Percentiles rank a stretch among this genome's conserved stretches.
phyloP scores from a whole-genome alignment of 805 yeast genomes.

The Priceomyces castillae region DNA sequence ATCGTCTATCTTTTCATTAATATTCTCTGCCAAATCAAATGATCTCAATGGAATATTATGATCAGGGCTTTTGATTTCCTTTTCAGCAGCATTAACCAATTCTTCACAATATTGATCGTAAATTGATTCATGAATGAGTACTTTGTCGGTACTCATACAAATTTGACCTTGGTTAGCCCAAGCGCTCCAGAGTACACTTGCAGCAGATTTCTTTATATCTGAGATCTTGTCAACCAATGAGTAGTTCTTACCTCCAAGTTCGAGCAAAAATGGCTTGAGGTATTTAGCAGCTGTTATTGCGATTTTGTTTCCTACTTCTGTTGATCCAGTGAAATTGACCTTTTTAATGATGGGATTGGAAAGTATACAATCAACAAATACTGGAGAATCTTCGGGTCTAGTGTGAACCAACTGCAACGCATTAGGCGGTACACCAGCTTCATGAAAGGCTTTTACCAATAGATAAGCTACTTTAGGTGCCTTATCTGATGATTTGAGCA shows the following conservation, averaged over 20 bases:
- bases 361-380: conserved; percentile 24
- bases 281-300: conserved; percentile 35
- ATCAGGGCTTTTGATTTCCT: conserved; percentile 17
- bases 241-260: conserved; percentile 46
- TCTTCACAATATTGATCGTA: conserved; percentile 27
- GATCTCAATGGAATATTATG: conserved; percentile 30
- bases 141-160: conserved; percentile 45
- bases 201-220: conserved; percentile 30
- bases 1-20: conserved; percentile 28
- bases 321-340: conserved; percentile 47
- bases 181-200: conserved; percentile 26
- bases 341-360: conserved; percentile 27
- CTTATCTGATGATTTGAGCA: conserved; percentile 40
- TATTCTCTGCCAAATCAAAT: conserved; percentile 16
- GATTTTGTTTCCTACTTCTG: conserved; percentile 35
- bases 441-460: conserved; percentile 29
- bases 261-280: conserved; percentile 42
- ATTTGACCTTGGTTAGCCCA: conserved; percentile 48
- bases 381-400: conserved; percentile 21
- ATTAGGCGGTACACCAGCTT: conserved; percentile 38
- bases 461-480: conserved; percentile 33
- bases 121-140: conserved; percentile 32
- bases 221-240: conserved; percentile 32
- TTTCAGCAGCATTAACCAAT: conserved; percentile 16
- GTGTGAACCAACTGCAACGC: conserved; percentile 36